Evolutionary conservation across 2,329 filamentous ascomycete species (phyloP).

Genomic region (Beauveria bassiana): DNA sequence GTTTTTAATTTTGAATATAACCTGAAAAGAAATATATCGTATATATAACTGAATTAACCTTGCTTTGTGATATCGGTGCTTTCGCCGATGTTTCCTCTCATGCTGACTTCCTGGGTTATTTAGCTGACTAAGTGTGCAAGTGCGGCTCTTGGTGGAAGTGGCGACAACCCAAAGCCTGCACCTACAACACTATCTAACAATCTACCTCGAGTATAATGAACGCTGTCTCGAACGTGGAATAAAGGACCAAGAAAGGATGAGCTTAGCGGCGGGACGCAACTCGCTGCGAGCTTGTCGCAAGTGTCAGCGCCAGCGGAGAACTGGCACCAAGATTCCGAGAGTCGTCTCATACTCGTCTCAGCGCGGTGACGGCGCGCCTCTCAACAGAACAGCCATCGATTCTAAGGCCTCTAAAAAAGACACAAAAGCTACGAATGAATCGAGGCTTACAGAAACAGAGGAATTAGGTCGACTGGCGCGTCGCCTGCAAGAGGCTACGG

Average conservation of each 20-base stretch:
- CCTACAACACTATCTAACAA: neutral
- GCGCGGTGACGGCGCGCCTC: neutral
- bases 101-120: neutral
- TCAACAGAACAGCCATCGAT: neutral
- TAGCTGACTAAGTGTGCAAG: conserved; percentile 3
- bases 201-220: neutral
- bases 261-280: neutral
- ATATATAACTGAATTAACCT: neutral
- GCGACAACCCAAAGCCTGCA: neutral
- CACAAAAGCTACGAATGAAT: neutral
- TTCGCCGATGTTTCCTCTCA: neutral
- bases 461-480: conserved; percentile 43
- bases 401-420: conserved; percentile 4
- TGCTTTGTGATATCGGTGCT: neutral
- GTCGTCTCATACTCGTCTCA: conserved; percentile 1
- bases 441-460: neutral
- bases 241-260: neutral
- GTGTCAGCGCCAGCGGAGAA: neutral
- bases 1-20: neutral
- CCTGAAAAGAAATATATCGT: neutral
- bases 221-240: neutral
- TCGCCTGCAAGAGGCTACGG: conserved; percentile 54
- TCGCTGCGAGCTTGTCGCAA: neutral
- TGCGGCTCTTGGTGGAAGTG: neutral
- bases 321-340: neutral